These are phyloP conservation scores for Bipolaris gigantea DNA, from an alignment of 2,329 filamentous ascomycete genomes.

Conservation along the genomic window DNA sequence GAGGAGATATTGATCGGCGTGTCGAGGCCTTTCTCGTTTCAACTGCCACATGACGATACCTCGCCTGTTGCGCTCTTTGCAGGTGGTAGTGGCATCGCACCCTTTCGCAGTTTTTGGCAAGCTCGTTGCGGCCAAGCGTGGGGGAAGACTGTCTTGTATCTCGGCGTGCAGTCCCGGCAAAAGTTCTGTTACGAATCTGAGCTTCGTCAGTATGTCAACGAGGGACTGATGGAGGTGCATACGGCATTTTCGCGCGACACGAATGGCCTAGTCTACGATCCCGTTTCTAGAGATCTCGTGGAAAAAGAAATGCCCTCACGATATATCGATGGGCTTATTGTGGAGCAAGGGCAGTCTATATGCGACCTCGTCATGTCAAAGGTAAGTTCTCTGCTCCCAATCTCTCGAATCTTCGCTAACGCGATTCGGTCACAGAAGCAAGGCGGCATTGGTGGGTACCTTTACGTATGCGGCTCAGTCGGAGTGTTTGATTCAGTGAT, in stretches of 20 bases:
- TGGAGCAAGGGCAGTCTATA: constrained; percentile 55
- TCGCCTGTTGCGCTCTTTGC: constrained; percentile 58
- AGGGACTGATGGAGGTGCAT: constrained; percentile 56
- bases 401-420: neutral
- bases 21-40: constrained; percentile 56
- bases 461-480: constrained; percentile 56
- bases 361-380: constrained; percentile 61
- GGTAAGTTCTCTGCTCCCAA: constrained; percentile 8
- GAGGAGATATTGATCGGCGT: constrained; percentile 58
- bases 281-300: constrained; percentile 48
- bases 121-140: constrained; percentile 21
- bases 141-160: constrained; percentile 26
- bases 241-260: constrained; percentile 57
- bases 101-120: constrained; percentile 33
- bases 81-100: constrained; percentile 43
- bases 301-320: constrained; percentile 55
- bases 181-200: constrained; percentile 31
- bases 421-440: constrained; percentile 7
- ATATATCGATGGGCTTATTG: constrained; percentile 57
- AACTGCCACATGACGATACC: constrained; percentile 55
- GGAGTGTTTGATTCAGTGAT: constrained; percentile 59
- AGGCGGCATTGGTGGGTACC: constrained; percentile 35
- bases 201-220: constrained; percentile 41
- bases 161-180: constrained; percentile 27
- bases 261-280: constrained; percentile 53